Evolutionary conservation across 2,329 filamentous ascomycete species (phyloP).

Genomic region (Penicillium corylophilum): DNA sequence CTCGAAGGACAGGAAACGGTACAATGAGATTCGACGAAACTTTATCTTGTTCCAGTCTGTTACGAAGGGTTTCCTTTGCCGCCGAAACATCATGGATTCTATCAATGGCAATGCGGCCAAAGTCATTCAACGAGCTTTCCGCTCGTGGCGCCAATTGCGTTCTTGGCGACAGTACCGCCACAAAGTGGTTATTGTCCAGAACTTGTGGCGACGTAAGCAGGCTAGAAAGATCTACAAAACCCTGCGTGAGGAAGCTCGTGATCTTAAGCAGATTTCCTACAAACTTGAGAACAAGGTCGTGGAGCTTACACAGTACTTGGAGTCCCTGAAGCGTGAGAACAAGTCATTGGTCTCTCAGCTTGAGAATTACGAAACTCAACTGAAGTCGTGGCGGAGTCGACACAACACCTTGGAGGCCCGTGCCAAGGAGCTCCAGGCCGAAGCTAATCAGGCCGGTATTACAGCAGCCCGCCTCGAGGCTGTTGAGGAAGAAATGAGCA

Average conservation of each 20-base stretch:
- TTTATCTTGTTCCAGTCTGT: slow-evolving; percentile 85
- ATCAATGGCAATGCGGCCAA: slow-evolving; percentile 87
- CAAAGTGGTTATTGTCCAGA: slow-evolving; percentile 88
- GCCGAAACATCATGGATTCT: slow-evolving; percentile 90
- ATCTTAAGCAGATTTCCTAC: slow-evolving; percentile 99
- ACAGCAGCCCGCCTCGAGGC: slow-evolving; percentile 83
- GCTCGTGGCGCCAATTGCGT: slow-evolving; percentile 73
- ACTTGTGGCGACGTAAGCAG: slow-evolving; percentile 80
- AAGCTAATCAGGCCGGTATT: slow-evolving; percentile 97
- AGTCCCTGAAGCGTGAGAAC: slow-evolving; percentile 91
- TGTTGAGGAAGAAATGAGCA: slow-evolving; percentile 95
- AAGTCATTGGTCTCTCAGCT: slow-evolving; percentile 84
- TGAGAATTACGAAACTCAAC: slow-evolving; percentile 91
- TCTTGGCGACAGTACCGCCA: slow-evolving; percentile 85
- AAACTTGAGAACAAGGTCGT: slow-evolving; percentile 99
- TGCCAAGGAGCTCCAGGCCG: slow-evolving; percentile 89
- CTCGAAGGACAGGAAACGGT: slow-evolving; percentile 81
- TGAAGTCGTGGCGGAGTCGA: slow-evolving; percentile 92
- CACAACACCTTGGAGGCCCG: slow-evolving; percentile 87
- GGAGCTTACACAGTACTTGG: slow-evolving; percentile 90
- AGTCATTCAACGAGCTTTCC: slow-evolving; percentile 88
- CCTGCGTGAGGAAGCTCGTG: slow-evolving; percentile 89
- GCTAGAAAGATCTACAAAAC: slow-evolving; percentile 86
- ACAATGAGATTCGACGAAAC: slow-evolving; percentile 74
- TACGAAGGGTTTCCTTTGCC: slow-evolving; percentile 86